Conservation (phyloP, 305 asterid genomes). For the Solanum hybrid region DNA sequence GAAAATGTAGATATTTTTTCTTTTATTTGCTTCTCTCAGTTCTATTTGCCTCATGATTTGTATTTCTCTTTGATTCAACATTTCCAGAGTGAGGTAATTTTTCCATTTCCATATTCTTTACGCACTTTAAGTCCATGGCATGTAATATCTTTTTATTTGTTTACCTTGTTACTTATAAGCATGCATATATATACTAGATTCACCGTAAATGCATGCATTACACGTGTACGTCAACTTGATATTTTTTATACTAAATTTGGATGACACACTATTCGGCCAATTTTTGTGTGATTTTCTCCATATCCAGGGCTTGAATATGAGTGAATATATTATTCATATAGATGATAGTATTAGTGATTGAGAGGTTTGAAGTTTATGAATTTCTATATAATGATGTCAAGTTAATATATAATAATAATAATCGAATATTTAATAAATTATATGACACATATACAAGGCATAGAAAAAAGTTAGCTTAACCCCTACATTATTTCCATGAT, state of each 20-base stretch:
- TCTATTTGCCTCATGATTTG: neutral
- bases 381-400: neutral
- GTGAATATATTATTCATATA: neutral
- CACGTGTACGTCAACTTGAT: too few relatives aligned
- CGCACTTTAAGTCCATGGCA: neutral
- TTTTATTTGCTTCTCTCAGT: neutral
- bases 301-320: neutral
- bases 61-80: neutral
- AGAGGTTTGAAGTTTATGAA: neutral
- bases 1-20: neutral
- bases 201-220: too few relatives aligned
- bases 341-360: neutral
- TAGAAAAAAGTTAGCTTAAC: neutral
- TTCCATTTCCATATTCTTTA: neutral
- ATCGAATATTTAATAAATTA: neutral
- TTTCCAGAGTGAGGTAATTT: neutral
- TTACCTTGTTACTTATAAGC: neutral
- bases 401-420: neutral
- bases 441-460: neutral
- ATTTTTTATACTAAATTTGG: neutral
- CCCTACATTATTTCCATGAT: neutral
- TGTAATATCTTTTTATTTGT: neutral
- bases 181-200: neutral
- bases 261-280: neutral
- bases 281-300: neutral